Evolutionary conservation across 352 stramenopile species (phyloP).

Genomic region (Thalassiosira mediterranea): DNA sequence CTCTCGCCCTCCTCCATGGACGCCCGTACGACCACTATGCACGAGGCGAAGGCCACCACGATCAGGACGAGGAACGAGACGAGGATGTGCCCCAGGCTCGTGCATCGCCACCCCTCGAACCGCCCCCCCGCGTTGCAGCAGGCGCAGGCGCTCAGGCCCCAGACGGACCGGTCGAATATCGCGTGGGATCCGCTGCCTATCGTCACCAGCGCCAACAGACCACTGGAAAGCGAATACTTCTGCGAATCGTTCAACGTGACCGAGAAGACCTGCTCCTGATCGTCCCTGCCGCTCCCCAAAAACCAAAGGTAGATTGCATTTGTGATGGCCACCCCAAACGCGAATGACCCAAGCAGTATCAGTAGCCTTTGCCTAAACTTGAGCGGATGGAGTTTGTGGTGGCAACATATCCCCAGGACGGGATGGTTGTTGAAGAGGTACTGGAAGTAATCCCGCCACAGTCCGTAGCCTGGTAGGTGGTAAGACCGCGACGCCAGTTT

Average conservation of each 20-base stretch:
- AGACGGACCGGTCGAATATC: slow-evolving; percentile 41
- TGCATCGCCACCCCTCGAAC: slow-evolving; percentile 16
- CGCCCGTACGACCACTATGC: slow-evolving; percentile 12
- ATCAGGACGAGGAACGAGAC: slow-evolving; percentile 11
- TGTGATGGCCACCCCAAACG: slow-evolving; percentile 38
- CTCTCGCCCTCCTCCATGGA: slow-evolving; percentile 22
- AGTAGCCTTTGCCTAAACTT: slow-evolving; percentile 16
- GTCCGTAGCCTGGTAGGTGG: too few species aligned
- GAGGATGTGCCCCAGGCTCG: slow-evolving; percentile 9
- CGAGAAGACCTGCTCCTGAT: slow-evolving; percentile 23
- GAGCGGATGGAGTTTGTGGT: slow-evolving; percentile 39
- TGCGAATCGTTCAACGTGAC: slow-evolving; percentile 7
- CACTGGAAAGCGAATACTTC: slow-evolving; percentile 11
- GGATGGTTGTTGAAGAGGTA: slow-evolving; percentile 47
- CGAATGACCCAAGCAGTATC: slow-evolving; percentile 40
- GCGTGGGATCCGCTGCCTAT: slow-evolving; percentile 27
- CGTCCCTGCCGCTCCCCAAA: slow-evolving; percentile 20
- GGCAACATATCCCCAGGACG: slow-evolving; percentile 36
- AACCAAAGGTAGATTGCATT: slow-evolving; percentile 45
- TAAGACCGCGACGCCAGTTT: too few species aligned
- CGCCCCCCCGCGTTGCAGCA: slow-evolving; percentile 22
- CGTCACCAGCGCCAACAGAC: slow-evolving; percentile 17
- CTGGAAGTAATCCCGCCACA: too few species aligned
- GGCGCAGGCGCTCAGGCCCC: slow-evolving; percentile 21
- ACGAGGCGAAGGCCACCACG: slow-evolving; percentile 8